Base-by-base conservation (phyloP, 2,329 filamentous ascomycete genomes). In the Cadophora luteo-olivacea region DNA sequence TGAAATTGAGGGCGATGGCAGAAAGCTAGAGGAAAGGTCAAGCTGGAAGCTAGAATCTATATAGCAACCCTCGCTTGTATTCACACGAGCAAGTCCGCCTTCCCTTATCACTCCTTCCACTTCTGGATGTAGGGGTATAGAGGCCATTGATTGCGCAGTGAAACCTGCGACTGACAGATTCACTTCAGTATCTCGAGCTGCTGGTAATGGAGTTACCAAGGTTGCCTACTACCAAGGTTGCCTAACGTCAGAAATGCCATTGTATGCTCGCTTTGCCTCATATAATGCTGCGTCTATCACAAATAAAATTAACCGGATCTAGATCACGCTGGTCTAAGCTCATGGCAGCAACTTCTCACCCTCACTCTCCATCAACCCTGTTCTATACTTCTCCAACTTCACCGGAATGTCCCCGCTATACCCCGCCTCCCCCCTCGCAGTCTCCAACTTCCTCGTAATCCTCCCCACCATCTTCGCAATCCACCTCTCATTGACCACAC, bases 401-500 rank as follows among this genome's bases (percentile, higher is more conserved):
- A 86, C 78, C 0, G 83, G 81, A 25, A 86, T 80, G 25, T 81
- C 79, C 1, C 81, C 82, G 63, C 80, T 82, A 70, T 86, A 86
- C 1, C 84, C 84, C 0, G 84, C 75, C 75, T 86, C 84, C 0
- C 84, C 84, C 67, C 82, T 81, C 41, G 81, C 82, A 29, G 78
- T 80, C 75, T 85, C 83, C 62, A 86, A 67, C 73, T 82, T 84
- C 69, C 77, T 78, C 67, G 82, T 84, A 4, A 84, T 77, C 69
- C 83, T 85, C 4, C 85, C 84, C 0, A 86, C 83, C 70, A 86
- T 73, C 73, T 67, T 67, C 38, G 65, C 57, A 19, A 87, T 85
- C 84, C 84, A 86, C 24, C 83, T 78, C 73, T 87, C 85, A 72
- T 86, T 86, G 4, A 84, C 81, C 45, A 85, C 79, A 0, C 80